Evolutionary conservation across 768 basidiomycete species (phyloP).

Genomic region (Psilocybe tampanensis): DNA sequence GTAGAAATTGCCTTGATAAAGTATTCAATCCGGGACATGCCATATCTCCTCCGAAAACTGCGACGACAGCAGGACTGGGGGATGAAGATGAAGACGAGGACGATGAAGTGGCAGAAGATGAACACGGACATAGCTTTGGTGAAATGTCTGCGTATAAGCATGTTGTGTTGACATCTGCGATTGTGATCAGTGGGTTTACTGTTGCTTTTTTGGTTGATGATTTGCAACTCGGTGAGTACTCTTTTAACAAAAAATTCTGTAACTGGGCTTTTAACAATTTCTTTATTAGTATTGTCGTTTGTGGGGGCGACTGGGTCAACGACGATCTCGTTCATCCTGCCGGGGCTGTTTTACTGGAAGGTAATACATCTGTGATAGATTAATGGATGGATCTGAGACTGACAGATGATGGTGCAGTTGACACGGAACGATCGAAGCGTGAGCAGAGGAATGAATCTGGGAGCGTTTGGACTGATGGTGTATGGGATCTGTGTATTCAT

Average conservation of each 20-base stretch:
- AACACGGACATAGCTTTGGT: constrained; percentile 54
- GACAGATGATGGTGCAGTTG: constrained; percentile 48
- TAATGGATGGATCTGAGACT: constrained; percentile 2
- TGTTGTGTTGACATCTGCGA: constrained; percentile 63
- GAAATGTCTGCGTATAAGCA: constrained; percentile 77
- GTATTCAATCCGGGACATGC: constrained; percentile 60
- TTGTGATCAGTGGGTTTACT: constrained; percentile 65
- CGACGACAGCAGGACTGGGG: constrained; percentile 30
- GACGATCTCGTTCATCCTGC: constrained; percentile 95
- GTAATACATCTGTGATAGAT: constrained; percentile 36
- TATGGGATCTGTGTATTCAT: constrained; percentile 84
- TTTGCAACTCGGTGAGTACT: constrained; percentile 67
- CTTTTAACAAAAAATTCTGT: too few relatives aligned
- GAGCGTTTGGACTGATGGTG: constrained; percentile 62
- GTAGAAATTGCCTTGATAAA: constrained; percentile 90
- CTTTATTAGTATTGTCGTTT: constrained; percentile 78
- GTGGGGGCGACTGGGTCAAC: constrained; percentile 97
- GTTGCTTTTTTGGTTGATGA: constrained; percentile 81
- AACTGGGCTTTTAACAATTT: constrained; percentile 1
- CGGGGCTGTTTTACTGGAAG: constrained; percentile 94
- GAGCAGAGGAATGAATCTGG: constrained; percentile 53
- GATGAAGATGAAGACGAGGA: constrained; percentile 50
- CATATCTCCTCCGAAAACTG: constrained; percentile 27
- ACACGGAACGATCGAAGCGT: constrained; percentile 65
- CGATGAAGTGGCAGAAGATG: constrained; percentile 45